Evolutionary conservation across 192 early-diverging fungal genomes (phyloP), one percentile per base, ranked within the genome.

Genomic region (Geranomyces variabilis): DNA sequence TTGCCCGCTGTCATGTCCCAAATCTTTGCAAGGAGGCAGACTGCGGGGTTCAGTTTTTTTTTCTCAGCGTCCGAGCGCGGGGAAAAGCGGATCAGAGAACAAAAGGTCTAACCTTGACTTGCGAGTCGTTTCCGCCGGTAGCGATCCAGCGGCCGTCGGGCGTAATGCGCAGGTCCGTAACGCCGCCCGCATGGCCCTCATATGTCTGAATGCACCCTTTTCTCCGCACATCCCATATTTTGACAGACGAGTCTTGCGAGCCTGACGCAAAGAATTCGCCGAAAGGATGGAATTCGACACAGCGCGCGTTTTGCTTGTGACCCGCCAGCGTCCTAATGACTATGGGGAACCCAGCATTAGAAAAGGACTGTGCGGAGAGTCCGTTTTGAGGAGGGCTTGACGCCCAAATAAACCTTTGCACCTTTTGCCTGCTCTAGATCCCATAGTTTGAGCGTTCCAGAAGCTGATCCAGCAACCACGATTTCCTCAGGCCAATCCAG

Each of bases 241-340:
- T 89, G 10, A 87, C 76, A 0, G 82, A 66, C 22, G 59, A 56
- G 61, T 89, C 87, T 12, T 48, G 34, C 1, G 87, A 88, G 19
- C 84, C 87, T 2, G 84, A 86, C 1, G 87, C 86, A 70, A 89
- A 89, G 63, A 89, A 89, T 31, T 89, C 87, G 24, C 87, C 87
- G 75, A 87, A 89, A 0, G 87, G 87, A 75, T 89, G 87, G 76
- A 85, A 89, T 66, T 89, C 84, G 51, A 88, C 76, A 55, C 70
- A 66, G 26, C 66, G 73, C 0, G 75, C 71, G n/a, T 30, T 56
- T 8, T 75, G 33, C 34, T 81, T 76, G 70, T 89, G 87, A 19
- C 87, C 87, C 2, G 68, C 48, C 10, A 89, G 73, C 36, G 86
- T 85, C 10, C 87, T 77, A 21, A 88, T 87, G 21, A 86, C 85